Evolutionary conservation across 257 asterid genomes (phyloP).

Genomic region (Plantago major): DNA sequence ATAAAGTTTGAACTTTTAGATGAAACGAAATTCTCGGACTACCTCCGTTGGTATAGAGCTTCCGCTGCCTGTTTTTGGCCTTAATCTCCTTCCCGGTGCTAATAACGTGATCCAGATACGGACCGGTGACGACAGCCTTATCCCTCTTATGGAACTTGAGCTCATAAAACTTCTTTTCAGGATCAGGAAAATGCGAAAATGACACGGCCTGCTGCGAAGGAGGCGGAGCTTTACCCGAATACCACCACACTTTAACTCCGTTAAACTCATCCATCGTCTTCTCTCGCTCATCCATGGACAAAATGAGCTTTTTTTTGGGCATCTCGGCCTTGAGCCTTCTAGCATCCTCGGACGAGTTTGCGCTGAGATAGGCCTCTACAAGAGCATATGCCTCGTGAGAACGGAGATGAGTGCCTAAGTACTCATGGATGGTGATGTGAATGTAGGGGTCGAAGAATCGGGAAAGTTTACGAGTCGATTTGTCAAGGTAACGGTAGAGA

Average conservation of each 20-base stretch:
- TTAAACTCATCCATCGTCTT: conserved; percentile 3
- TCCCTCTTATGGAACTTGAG: conserved; percentile 26
- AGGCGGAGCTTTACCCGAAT: neutral
- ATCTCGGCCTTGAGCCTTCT: neutral
- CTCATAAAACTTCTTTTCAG: conserved; percentile 19
- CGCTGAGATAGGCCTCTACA: neutral
- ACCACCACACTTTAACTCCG: neutral
- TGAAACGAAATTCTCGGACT: neutral
- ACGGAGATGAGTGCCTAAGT: neutral
- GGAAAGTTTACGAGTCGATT: neutral
- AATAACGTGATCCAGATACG: conserved; percentile 28
- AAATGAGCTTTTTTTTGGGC: neutral
- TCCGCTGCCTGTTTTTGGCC: conserved; percentile 18
- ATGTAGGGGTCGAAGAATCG: conserved; percentile 4
- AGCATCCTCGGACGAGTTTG: neutral
- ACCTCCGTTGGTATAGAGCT: conserved; percentile 26
- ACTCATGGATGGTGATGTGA: conserved; percentile 5
- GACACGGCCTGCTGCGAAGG: neutral
- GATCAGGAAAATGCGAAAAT: conserved; percentile 6
- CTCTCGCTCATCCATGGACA: neutral
- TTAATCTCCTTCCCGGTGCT: conserved; percentile 22
- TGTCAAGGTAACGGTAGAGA: neutral
- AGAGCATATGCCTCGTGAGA: neutral
- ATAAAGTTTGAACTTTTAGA: no score
- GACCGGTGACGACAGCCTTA: conserved; percentile 13